Evolutionary conservation across 805 yeast species (phyloP), one percentile per base, ranked within the genome.

Genomic region (Candida vaughaniae): DNA sequence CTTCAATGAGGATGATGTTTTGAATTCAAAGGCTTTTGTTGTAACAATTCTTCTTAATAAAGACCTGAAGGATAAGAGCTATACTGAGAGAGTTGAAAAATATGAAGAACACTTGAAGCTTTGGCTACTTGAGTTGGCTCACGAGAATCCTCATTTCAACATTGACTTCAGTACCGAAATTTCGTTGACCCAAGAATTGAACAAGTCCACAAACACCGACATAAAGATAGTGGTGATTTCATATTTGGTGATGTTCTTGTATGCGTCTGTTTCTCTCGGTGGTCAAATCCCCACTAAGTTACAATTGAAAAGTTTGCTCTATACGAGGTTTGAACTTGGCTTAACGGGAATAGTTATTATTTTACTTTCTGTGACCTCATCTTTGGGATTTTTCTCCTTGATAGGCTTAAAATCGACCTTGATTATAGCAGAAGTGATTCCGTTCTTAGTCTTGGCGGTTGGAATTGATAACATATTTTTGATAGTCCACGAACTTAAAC

Each of bases 381-480:
- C 97, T 0, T 86, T 89, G 0, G 98, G 98, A 0, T 48, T 88
- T 4, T 85, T 87, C 60, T 76, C 93, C 9, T 51, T 75, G 5
- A 41, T 85, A n/a, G 95, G 93, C 0, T 62, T 90, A 33, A 87
- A 85, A 52, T 85, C 95, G 0, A 91, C 98, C 0, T 66, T 91
- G 29, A 90, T 91, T 46, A 88, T 91, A 39, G 97, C 98, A 2
- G 98, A 93, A 57, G 99, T 91, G 5, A 91, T 91, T 22, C 98
- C 98, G 7, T 91, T 91, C 54, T 66, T 91, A 51, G 85, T 91
- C 10, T 69, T 91, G 40, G 99, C 99, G 0, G 82, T 91, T 38
- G 99, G 99, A n/a, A 88, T 91, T 18, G 99, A 91, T 62, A 91
- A 91, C 56, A 85, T 91, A 17, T 93, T 90, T 53, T 65, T 91